These are phyloP conservation scores for Paramarasmius palmivorus DNA, from an alignment of 1,284 basidiomycete species.

Conservation along the genomic window DNA sequence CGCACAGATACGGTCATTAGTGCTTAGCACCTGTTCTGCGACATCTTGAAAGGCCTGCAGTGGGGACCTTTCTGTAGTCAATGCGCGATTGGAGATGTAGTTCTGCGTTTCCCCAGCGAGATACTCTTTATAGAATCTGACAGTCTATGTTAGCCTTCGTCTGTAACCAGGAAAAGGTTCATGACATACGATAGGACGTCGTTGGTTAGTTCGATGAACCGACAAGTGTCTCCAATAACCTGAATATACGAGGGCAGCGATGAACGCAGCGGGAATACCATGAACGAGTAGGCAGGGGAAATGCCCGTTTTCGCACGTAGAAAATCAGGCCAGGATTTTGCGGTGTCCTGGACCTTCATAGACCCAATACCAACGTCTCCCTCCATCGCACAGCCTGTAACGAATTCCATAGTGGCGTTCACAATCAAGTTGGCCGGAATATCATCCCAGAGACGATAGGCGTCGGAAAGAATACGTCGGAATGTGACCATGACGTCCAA, in stretches of 20 bases:
- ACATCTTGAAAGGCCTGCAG: background rate
- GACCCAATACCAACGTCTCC: background rate
- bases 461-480: constrained; percentile 3
- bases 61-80: background rate
- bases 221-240: constrained; percentile 11
- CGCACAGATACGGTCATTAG: background rate
- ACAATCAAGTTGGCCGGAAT: constrained; percentile 11
- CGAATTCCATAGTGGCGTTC: constrained; percentile 7
- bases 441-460: constrained; percentile 8
- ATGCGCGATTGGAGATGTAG: background rate
- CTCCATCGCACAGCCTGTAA: constrained; percentile 8
- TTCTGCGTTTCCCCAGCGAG: constrained; percentile 6
- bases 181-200: constrained; percentile 15
- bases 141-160: too few relatives aligned
- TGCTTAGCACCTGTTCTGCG: constrained; percentile 2
- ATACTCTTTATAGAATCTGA: constrained; percentile 13
- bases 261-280: constrained; percentile 4
- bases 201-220: constrained; percentile 7
- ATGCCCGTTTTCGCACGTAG: constrained; percentile 11
- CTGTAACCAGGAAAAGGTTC: too few relatives aligned
- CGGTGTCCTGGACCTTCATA: background rate
- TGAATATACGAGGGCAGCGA: constrained; percentile 11
- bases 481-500: constrained; percentile 1
- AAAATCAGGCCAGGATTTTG: constrained; percentile 9
- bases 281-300: constrained; percentile 4